phyloP scores from a whole-genome alignment of 805 yeast genomes.

The Pichia phayaonensis region DNA sequence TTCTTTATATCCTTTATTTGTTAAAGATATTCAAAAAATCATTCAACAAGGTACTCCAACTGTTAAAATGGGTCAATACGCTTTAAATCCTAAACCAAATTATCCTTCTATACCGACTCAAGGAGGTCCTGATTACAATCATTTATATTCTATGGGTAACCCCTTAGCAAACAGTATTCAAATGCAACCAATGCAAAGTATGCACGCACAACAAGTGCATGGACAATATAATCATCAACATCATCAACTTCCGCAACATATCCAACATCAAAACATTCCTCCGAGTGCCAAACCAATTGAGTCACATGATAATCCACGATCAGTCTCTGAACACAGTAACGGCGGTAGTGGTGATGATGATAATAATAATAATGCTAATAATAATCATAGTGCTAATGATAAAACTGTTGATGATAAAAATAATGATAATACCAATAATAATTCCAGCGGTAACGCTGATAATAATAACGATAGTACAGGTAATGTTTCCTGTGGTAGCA shows the following conservation, averaged over 20 bases:
- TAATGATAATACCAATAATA: background rate
- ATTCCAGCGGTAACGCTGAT: background rate
- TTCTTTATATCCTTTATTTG: slow-evolving; percentile 49
- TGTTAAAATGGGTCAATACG: slow-evolving; percentile 17
- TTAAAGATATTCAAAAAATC: slow-evolving; percentile 52
- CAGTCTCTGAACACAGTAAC: too few relatives aligned
- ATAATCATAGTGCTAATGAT: too few relatives aligned
- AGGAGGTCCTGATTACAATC: background rate
- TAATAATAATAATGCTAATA: too few relatives aligned
- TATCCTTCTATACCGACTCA: background rate
- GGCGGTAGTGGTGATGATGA: too few relatives aligned
- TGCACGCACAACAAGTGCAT: background rate
- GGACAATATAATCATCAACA: too few relatives aligned
- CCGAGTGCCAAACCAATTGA: too few relatives aligned
- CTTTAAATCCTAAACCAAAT: slow-evolving; percentile 6
- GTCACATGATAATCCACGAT: too few relatives aligned
- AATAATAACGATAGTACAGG: background rate
- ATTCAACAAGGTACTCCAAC: slow-evolving; percentile 33
- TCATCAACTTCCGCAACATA: background rate
- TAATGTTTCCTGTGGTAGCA: background rate
- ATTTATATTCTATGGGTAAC: background rate
- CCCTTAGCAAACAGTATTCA: too few relatives aligned
- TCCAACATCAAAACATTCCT: background rate
- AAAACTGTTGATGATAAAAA: background rate
- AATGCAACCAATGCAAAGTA: background rate